Conservation (phyloP, 805 yeast genomes). For the Candida jianshihensis region DNA sequence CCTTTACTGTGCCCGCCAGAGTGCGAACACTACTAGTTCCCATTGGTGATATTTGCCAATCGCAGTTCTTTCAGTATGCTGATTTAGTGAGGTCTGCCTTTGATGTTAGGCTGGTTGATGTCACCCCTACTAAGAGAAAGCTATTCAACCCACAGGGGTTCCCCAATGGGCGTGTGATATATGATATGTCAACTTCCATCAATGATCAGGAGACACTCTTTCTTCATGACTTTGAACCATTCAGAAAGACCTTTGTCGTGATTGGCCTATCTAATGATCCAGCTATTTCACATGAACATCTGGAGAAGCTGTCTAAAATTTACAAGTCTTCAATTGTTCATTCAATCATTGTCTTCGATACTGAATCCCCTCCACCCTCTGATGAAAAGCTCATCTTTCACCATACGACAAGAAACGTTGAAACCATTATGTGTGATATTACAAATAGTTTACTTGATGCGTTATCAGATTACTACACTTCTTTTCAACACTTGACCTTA, state of each 20-base stretch:
- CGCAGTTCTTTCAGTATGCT: conserved; percentile 33
- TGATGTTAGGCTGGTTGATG: conserved; percentile 70
- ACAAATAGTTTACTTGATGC: conserved; percentile 55
- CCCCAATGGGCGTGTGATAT: conserved; percentile 70
- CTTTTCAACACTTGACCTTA: conserved; percentile 72
- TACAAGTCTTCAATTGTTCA: conserved; percentile 52
- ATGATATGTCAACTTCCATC: conserved; percentile 40
- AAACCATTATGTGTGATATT: conserved; percentile 69
- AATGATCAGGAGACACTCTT: conserved; percentile 54
- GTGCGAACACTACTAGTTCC: conserved; percentile 68
- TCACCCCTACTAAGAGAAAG: conserved; percentile 54
- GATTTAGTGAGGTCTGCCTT: conserved; percentile 37
- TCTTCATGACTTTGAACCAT: conserved; percentile 86
- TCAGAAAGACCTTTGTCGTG: conserved; percentile 65
- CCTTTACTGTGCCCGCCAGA: conserved; percentile 57
- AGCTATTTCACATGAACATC: conserved; percentile 18
- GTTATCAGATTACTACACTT: conserved; percentile 61
- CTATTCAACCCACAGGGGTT: conserved; percentile 78
- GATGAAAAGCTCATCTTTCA: conserved; percentile 6
- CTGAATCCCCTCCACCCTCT: neutral
- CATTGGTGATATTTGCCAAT: conserved; percentile 38
- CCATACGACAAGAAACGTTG: conserved; percentile 28
- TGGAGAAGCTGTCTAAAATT: conserved; percentile 34
- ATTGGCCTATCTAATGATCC: conserved; percentile 34
- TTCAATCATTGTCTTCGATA: conserved; percentile 45